Evolutionary conservation across 1,284 basidiomycete genomes (phyloP), one percentile per base, ranked within the genome.

Genomic region (Ganoderma boninense): DNA sequence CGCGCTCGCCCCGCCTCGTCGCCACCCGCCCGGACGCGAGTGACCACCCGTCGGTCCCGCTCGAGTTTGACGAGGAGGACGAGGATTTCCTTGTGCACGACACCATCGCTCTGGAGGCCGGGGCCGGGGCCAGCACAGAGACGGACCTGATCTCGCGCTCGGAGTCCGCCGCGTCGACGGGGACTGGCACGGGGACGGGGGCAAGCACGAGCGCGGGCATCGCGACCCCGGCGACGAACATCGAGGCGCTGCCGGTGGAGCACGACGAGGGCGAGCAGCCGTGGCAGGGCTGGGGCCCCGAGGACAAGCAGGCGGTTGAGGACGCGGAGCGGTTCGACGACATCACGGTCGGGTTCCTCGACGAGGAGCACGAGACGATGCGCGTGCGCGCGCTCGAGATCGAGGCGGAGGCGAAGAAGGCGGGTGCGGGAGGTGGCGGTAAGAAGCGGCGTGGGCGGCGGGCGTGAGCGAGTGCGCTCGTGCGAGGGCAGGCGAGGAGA

Each of bases 1-100:
- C 86, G n/a, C 79, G 82, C 26, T 84, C 82, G 20, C 81, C 82
- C 60, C 78, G 77, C 64, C 77, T 79, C 16, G 70, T 66, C 11
- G 71, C 69, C 13, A 75, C 79, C 4, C 65, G 71, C 29, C 64
- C 65, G 20, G 73, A 71, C 46, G 52, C 68, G 46, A 70, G 69
- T 29, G 67, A 52, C 23, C 49, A 52, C 11, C 49, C 66, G 18
- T 81, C 82, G 14, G 89, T 91, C 8, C 86, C 89, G 43, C 82
- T 92, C 54, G 89, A 91, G 79, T 93, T 93, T 77, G 90, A 91
- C 64, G 91, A 93, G 75, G 89, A 90, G 68, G 91, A 92, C 64
- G 90, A 92, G 69, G 89, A 91, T 67, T 90, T 92, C 64, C 16
- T 78, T 14, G 73, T 65, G 7, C 67, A 65, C 42, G 69, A 73